Base-by-base conservation (phyloP, 768 basidiomycete genomes). In the Fomitopsis serialis region DNA sequence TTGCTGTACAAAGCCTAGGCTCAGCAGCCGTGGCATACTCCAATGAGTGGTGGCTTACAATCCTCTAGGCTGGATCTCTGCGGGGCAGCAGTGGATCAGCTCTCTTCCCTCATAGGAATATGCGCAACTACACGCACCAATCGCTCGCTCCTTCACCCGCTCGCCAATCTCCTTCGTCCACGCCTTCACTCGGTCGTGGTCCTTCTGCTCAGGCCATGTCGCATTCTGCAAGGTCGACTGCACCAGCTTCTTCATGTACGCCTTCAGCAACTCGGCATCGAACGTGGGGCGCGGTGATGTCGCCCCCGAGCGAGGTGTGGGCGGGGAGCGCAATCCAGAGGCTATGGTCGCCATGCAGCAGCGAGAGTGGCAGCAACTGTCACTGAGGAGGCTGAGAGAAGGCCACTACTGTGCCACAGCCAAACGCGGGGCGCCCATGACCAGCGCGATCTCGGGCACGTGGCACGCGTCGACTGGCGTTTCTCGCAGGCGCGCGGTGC, bases 91-190 rank as follows among this genome's bases (percentile, higher is more conserved):
- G 17, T 21, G 9, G 12, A 2, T 10, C 42, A 43, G 23, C 27
- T 22, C 19, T 4, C 9, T 10, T n/a, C 8, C 13, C 47, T 47
- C 42, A 36, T 25, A 23, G 13, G 40, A 37, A 15, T n/a, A 42
- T 17, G 8, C 44, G 49, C 21, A 42, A 25, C 19, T 9, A 9
- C n/a, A 54, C 74, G 53, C 53, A 74, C 74, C 72, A 50, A 89
- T 60, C 88, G 92, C 92, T 61, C 91, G 75, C 67, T 90, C 86
- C 69, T 91, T 93, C 42, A 93, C 81, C 45, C 91, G 78, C 62
- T 89, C 87, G 19, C 87, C 82, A 54, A 93, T 85, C 63, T 93
- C 88, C 68, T 85, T 89, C 66, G 89, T 90, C 85, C 87, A 89
- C 5, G 69, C 74, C 66, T 81, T 86, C 17, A 85, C 78, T 54